phyloP scores from a whole-genome alignment of 1,284 basidiomycete species.

The Porogramme epimiltina region DNA sequence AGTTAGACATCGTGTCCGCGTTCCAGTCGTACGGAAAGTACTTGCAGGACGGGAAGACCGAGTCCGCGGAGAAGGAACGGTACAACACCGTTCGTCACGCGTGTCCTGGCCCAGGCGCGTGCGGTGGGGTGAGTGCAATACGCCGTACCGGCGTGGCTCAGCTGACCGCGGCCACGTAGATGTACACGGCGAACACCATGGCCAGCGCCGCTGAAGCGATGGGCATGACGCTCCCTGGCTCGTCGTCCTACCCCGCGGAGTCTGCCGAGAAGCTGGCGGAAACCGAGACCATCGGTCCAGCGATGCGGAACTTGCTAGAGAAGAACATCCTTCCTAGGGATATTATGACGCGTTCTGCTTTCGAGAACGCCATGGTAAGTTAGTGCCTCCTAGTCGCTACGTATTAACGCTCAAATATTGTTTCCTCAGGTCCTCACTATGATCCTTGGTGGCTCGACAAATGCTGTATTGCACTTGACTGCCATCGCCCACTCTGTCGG shows the following conservation, averaged over 20 bases:
- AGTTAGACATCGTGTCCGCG: conserved; percentile 92
- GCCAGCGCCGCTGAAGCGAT: conserved; percentile 90
- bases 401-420: conserved; percentile 1
- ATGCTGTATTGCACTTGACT: conserved; percentile 89
- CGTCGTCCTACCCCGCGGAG: conserved; percentile 92
- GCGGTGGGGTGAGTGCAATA: conserved; percentile 79
- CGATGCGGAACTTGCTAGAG: conserved; percentile 85
- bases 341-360: conserved; percentile 95
- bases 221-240: conserved; percentile 97
- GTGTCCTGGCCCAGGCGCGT: conserved; percentile 95
- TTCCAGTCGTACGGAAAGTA: conserved; percentile 96
- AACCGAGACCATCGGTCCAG: conserved; percentile 78
- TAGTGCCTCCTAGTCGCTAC: conserved; percentile 4
- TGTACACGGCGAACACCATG: conserved; percentile 98
- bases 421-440: conserved; percentile 80
- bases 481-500: conserved; percentile 90
- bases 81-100: conserved; percentile 88
- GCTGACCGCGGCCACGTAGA: conserved; percentile 42
- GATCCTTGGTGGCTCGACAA: conserved; percentile 93
- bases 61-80: conserved; percentile 78
- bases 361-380: conserved; percentile 93
- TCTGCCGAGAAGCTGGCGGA: conserved; percentile 86
- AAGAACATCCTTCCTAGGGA: conserved; percentile 93
- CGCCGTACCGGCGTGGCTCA: conserved; percentile 25
- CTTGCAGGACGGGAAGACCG: conserved; percentile 85